Evolutionary conservation across 1,284 basidiomycete genomes (phyloP).

Genomic region (Marasmius tenuissimus): DNA sequence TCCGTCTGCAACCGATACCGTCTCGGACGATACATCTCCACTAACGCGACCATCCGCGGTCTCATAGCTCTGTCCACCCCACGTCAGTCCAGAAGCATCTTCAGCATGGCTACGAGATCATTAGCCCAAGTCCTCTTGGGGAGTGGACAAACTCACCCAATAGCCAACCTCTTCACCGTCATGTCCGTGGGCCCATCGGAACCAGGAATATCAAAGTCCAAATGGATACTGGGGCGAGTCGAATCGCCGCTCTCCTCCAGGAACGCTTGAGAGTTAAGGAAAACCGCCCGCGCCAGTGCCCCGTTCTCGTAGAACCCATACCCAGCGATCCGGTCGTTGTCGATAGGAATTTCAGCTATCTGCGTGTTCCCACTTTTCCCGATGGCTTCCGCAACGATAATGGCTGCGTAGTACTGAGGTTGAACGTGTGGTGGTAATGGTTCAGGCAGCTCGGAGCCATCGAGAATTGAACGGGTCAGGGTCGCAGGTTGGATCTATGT

Average conservation of each 20-base stretch:
- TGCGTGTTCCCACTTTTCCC: slow-evolving; percentile 10
- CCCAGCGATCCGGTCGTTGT: slow-evolving; percentile 4
- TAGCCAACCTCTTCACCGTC: slow-evolving; percentile 43
- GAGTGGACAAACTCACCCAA: slow-evolving; percentile 34
- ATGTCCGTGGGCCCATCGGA: slow-evolving; percentile 24
- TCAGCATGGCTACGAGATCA: slow-evolving; percentile 47
- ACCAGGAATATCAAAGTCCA: slow-evolving; percentile 40
- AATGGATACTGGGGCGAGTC: slow-evolving; percentile 38
- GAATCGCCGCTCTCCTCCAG: slow-evolving; percentile 24
- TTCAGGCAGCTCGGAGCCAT: slow-evolving; percentile 16
- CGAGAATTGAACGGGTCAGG: slow-evolving; percentile 17
- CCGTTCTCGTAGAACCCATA: slow-evolving; percentile 9
- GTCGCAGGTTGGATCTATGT: slow-evolving; percentile 23
- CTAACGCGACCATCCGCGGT: slow-evolving; percentile 47
- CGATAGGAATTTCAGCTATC: slow-evolving; percentile 7
- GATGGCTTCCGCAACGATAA: slow-evolving; percentile 24
- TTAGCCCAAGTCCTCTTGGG: neutral
- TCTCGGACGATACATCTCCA: slow-evolving; percentile 38
- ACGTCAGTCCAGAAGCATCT: slow-evolving; percentile 53
- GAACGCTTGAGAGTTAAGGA: slow-evolving; percentile 14
- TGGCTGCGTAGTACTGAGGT: slow-evolving; percentile 21
- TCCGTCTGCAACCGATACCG: slow-evolving; percentile 32
- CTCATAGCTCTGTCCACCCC: slow-evolving; percentile 69
- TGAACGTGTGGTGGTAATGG: slow-evolving; percentile 23
- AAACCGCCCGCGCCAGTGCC: slow-evolving; percentile 6